Base-by-base conservation (phyloP, 371 early-diverging fungal species). In the Blastocladiella emersonii region DNA sequence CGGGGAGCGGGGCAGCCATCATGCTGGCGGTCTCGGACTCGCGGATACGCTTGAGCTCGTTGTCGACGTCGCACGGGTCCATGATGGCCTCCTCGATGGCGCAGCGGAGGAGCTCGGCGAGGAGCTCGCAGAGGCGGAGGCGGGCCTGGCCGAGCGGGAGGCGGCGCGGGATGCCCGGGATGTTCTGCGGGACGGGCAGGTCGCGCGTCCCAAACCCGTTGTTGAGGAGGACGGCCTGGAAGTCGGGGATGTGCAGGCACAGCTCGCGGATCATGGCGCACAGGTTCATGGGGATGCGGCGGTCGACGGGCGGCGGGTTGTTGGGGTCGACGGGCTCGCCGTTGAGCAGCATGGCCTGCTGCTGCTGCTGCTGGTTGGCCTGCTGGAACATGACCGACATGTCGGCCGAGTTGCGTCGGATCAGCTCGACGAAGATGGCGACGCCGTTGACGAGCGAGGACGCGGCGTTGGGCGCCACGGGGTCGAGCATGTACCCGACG, bases 391-490 rank as follows among this genome's bases (percentile, higher is more conserved):
- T 27, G 35, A 12, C 37, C 37, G 59, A 59, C 37, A 59, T 59
- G 67, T 65, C 37, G 62, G 61, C 13, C 76, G 73, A 76, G 73
- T 92, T 92, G 63, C 92, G 83, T 60, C 95, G 85, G 68, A 97
- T 93, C 30, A 97, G 78, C 77, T 97, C 95, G 66, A 97, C 91
- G 63, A 97, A 86, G 57, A 97, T 90, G 56, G 86, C 88, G 48
- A 92, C 91, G 61, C 92, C 92, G 70, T 91, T 89, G 64, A 87
- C 87, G 35, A 97, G 77, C 3, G 89, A 85, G 7, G 90, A 92
- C 0, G 89, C 81, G 39, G 88, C 78, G 66, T 87, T 78, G 21
- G 91, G 87, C 1, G 87, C 88, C 3, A 72, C 64, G 37, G 77
- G 70, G 71, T 92, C 89, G 56, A 95, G 82, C 95, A 95, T 96